These are phyloP conservation scores for Harrya chromipes DNA, from an alignment of 768 basidiomycete genomes.

Conservation along the genomic window DNA sequence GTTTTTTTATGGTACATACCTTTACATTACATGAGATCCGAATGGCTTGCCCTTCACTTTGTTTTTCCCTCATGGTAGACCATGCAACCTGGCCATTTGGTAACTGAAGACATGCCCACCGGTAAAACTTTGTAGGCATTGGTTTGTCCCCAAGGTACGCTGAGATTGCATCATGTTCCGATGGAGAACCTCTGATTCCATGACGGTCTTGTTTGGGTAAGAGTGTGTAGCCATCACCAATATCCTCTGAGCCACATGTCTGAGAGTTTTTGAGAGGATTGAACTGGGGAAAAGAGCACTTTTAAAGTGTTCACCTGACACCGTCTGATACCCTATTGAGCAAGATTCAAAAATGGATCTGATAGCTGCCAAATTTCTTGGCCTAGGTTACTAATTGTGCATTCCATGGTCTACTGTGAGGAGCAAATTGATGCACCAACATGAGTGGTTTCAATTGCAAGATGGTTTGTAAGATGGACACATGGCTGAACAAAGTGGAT, in stretches of 20 bases:
- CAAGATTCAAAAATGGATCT: conserved; percentile 25
- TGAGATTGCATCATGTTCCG: not conserved
- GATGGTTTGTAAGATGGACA: conserved; percentile 27
- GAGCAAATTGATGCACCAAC: conserved; percentile 21
- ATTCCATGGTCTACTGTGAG: conserved; percentile 32
- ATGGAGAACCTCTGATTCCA: not conserved
- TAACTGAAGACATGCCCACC: conserved; percentile 22
- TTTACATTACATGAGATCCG: conserved; percentile 11
- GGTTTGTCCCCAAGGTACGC: not conserved
- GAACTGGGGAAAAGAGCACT: conserved; percentile 28
- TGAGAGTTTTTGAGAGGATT: conserved; percentile 27
- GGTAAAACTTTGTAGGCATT: not conserved
- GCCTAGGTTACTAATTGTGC: conserved; percentile 27
- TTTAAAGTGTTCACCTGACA: conserved; percentile 26
- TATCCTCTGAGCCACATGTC: conserved; percentile 10
- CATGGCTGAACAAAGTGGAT: conserved; percentile 28
- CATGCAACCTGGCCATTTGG: conserved; percentile 23
- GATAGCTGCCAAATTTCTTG: conserved; percentile 25
- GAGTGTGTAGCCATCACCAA: conserved; percentile 25
- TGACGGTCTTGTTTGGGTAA: conserved; percentile 23
- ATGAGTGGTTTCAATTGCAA: conserved; percentile 19
- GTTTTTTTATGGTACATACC: conserved; percentile 2
- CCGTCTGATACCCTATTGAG: conserved; percentile 18
- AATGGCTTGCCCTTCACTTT: not conserved
- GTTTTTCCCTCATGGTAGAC: not conserved